These are phyloP conservation scores for Sungouiozyma ichnusensis DNA, from an alignment of 805 yeast genomes.

Conservation along the genomic window DNA sequence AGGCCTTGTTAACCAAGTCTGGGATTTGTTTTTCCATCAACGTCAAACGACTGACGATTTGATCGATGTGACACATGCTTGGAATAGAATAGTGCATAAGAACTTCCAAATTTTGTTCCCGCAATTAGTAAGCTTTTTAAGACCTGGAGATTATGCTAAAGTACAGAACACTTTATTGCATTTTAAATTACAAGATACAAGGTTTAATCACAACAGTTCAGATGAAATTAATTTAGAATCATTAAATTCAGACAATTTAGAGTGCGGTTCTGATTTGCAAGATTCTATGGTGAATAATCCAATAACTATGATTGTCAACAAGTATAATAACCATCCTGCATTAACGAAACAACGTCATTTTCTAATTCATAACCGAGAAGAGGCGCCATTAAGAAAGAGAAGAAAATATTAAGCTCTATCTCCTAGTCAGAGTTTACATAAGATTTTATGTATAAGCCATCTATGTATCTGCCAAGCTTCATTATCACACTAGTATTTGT, in stretches of 20 bases:
- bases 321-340: background rate
- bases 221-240: background rate
- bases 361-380: background rate
- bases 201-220: background rate
- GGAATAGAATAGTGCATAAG: conserved; percentile 25
- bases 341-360: background rate
- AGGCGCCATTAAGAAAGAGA: background rate
- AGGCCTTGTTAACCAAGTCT: conserved; percentile 15
- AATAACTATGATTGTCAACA: background rate
- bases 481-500: too few species aligned
- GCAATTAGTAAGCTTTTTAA: conserved; percentile 17
- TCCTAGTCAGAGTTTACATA: too few species aligned
- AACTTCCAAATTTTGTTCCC: conserved; percentile 23
- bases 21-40: conserved; percentile 11
- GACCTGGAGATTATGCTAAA: conserved; percentile 18
- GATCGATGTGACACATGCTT: conserved; percentile 8
- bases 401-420: background rate
- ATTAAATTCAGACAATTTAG: background rate
- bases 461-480: too few species aligned
- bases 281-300: background rate
- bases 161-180: conserved; percentile 7
- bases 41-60: background rate
- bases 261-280: background rate
- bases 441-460: too few species aligned
- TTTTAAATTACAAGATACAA: background rate